These are phyloP conservation scores for Miscanthus lutarioriparius DNA, from an alignment of 176 grass and related monocot species.

Conservation along the genomic window DNA sequence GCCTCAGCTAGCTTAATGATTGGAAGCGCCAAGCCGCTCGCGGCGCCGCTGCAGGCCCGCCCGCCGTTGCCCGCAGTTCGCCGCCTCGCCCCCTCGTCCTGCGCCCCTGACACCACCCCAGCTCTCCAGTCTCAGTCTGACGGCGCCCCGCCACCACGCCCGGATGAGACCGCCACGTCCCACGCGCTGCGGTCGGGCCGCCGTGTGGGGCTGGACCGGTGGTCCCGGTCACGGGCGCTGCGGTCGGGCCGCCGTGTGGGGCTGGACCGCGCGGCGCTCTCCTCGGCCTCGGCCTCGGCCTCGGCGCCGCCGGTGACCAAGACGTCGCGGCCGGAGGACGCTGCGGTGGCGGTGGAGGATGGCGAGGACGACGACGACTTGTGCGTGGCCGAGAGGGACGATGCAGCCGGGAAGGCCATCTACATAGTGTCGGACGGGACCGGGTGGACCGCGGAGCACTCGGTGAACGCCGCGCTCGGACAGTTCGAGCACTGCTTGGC, in stretches of 20 bases:
- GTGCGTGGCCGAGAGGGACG: background rate
- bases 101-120: slow-evolving; percentile 20
- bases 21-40: slow-evolving; percentile 18
- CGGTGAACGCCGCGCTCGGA: slow-evolving; percentile 89
- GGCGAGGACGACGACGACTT: slow-evolving; percentile 7
- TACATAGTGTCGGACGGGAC: slow-evolving; percentile 99
- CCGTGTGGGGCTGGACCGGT: slow-evolving; percentile 28
- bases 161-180: background rate
- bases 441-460: slow-evolving; percentile 90
- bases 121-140: background rate
- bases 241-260: slow-evolving; percentile 56
- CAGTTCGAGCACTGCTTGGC: slow-evolving; percentile 95
- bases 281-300: slow-evolving; percentile 11
- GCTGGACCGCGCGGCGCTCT: slow-evolving; percentile 8
- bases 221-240: slow-evolving; percentile 70
- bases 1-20: slow-evolving; percentile 3
- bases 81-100: slow-evolving; percentile 11
- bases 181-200: slow-evolving; percentile 42
- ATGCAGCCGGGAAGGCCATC: slow-evolving; percentile 62
- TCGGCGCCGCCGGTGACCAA: background rate
- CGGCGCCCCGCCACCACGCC: background rate
- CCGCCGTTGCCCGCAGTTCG: background rate
- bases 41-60: slow-evolving; percentile 18
- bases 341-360: background rate
- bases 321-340: background rate